Evolutionary conservation across 768 basidiomycete genomes (phyloP).

Genomic region (Tulasnella sp.): DNA sequence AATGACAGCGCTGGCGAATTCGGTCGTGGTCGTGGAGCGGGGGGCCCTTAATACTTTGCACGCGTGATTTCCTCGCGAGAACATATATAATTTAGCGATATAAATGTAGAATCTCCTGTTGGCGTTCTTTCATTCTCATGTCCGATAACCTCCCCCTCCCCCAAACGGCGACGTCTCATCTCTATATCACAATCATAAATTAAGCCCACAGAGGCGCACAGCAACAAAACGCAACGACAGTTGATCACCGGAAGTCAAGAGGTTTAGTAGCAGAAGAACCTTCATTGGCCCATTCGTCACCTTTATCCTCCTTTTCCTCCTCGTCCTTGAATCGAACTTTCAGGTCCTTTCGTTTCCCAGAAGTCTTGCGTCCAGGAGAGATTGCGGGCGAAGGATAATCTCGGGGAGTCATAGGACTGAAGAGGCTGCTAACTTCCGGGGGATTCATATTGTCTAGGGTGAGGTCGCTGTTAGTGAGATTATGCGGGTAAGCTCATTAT

Average conservation of each 20-base stretch:
- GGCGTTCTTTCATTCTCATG: neutral
- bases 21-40: neutral
- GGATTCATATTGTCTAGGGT: neutral
- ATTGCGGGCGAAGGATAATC: neutral
- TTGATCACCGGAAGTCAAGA: neutral
- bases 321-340: constrained; percentile 1
- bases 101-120: neutral
- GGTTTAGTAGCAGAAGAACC: neutral
- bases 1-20: neutral
- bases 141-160: no score
- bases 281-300: neutral
- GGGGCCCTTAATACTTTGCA: neutral
- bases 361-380: neutral
- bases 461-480: neutral
- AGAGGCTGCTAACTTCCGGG: neutral
- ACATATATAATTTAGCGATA: neutral
- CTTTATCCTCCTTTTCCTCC: neutral
- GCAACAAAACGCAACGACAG: neutral
- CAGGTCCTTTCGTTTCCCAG: constrained; percentile 2
- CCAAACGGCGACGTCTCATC: no score
- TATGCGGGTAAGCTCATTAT: neutral
- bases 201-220: neutral
- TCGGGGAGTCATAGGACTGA: neutral
- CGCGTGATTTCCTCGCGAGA: neutral
- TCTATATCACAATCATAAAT: neutral